These are phyloP conservation scores for Aspergillus japonicus DNA, from an alignment of 2,329 filamentous ascomycete genomes.

Conservation along the genomic window DNA sequence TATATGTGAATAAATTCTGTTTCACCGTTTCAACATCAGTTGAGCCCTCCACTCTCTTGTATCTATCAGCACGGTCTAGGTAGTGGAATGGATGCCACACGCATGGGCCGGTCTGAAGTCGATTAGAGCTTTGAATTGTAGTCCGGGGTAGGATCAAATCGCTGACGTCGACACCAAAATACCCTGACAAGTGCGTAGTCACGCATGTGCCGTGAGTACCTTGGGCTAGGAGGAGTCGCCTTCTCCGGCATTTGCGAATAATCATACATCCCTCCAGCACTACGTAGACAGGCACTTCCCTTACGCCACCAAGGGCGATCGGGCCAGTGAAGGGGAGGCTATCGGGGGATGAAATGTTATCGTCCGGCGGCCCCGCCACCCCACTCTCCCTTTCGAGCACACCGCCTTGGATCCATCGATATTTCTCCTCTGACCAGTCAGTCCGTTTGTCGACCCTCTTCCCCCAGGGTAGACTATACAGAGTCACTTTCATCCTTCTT, in stretches of 20 bases:
- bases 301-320: not conserved
- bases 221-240: not conserved
- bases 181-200: no score
- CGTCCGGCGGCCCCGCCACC: not conserved
- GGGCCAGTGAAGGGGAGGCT: not conserved
- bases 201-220: no score
- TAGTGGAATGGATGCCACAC: not conserved
- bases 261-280: not conserved
- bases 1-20: not conserved
- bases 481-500: not conserved
- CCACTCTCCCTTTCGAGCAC: not conserved
- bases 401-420: not conserved
- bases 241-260: not conserved
- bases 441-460: not conserved
- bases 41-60: not conserved
- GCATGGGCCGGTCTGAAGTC: not conserved
- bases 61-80: not conserved
- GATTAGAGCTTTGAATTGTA: no score
- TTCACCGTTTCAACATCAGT: not conserved
- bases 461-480: not conserved
- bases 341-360: not conserved
- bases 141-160: no score
- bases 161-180: no score
- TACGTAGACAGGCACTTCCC: not conserved
- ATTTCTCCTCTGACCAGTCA: not conserved